Evolutionary conservation across 2,329 filamentous ascomycete species (phyloP).

Genomic region (Penicillium sp.): DNA sequence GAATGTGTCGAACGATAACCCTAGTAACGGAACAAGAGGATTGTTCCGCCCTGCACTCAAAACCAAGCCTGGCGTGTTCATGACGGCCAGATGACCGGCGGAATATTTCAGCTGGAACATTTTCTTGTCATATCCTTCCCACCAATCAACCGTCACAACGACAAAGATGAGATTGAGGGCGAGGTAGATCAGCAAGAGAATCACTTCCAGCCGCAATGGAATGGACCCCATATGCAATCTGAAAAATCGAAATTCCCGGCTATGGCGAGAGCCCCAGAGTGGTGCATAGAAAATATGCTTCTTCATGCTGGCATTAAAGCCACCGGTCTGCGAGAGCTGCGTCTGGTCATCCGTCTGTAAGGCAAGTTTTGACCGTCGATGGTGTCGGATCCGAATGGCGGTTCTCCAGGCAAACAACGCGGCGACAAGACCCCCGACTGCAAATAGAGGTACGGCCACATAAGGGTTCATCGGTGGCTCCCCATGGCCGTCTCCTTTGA

Average conservation of each 20-base stretch:
- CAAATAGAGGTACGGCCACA: conserved; percentile 30
- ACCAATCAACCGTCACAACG: conserved; percentile 33
- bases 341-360: conserved; percentile 20
- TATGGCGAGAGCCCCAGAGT: conserved; percentile 65
- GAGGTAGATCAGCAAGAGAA: conserved; percentile 61
- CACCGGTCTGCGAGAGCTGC: conserved; percentile 13
- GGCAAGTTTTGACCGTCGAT: conserved; percentile 19
- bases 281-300: conserved; percentile 53
- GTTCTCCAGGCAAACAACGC: conserved; percentile 24
- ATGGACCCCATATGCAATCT: conserved; percentile 65
- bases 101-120: conserved; percentile 62
- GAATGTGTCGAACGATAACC: conserved; percentile 89
- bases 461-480: conserved; percentile 31
- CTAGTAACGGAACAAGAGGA: conserved; percentile 69
- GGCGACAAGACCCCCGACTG: conserved; percentile 22
- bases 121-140: conserved; percentile 24
- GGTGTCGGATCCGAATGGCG: conserved; percentile 22
- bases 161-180: conserved; percentile 68
- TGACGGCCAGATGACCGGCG: conserved; percentile 70
- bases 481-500: conserved; percentile 20
- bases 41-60: conserved; percentile 88
- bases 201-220: conserved; percentile 66
- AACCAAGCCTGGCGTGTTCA: conserved; percentile 84
- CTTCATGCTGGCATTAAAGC: conserved; percentile 28
- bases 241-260: conserved; percentile 61